Evolutionary conservation across 495 filamentous ascomycete genomes (phyloP).

Genomic region (Neurospora sp.): DNA sequence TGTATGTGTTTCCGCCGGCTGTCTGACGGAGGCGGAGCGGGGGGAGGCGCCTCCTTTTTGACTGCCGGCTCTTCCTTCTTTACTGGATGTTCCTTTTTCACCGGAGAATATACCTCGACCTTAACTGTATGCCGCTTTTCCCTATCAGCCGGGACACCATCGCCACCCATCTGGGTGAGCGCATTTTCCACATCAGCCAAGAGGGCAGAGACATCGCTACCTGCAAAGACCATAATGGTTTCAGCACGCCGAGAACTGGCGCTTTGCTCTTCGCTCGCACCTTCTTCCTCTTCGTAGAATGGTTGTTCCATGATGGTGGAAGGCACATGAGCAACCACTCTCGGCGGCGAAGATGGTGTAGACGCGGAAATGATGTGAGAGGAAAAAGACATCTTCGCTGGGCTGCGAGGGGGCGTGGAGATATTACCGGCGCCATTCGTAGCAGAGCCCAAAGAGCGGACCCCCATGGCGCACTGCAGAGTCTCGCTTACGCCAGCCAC

Average conservation of each 20-base stretch:
- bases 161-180: slow-evolving; percentile 41
- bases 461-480: slow-evolving; percentile 31
- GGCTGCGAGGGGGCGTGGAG: slow-evolving; percentile 39
- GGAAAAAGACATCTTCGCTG: slow-evolving; percentile 24
- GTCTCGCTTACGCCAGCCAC: slow-evolving; percentile 27
- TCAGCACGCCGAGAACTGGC: slow-evolving; percentile 31
- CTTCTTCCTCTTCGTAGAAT: slow-evolving; percentile 28
- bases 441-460: slow-evolving; percentile 19
- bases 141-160: slow-evolving; percentile 5
- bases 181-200: slow-evolving; percentile 51
- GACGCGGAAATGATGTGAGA: slow-evolving; percentile 13
- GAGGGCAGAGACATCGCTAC: slow-evolving; percentile 51
- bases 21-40: slow-evolving; percentile 8
- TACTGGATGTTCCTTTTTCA: background rate
- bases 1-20: slow-evolving; percentile 22
- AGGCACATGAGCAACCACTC: slow-evolving; percentile 38
- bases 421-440: slow-evolving; percentile 28
- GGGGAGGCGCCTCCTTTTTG: background rate
- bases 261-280: background rate
- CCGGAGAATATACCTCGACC: background rate
- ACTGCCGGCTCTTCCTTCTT: slow-evolving; percentile 3
- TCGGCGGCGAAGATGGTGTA: slow-evolving; percentile 31
- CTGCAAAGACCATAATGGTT: slow-evolving; percentile 60
- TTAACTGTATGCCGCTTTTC: background rate
- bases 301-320: slow-evolving; percentile 39